A percentile compares a stretch with the other conserved stretches of the same genome.
Evolutionary conservation across 2,329 filamentous ascomycete genomes (phyloP).

Genomic region (Alternaria sp.): DNA sequence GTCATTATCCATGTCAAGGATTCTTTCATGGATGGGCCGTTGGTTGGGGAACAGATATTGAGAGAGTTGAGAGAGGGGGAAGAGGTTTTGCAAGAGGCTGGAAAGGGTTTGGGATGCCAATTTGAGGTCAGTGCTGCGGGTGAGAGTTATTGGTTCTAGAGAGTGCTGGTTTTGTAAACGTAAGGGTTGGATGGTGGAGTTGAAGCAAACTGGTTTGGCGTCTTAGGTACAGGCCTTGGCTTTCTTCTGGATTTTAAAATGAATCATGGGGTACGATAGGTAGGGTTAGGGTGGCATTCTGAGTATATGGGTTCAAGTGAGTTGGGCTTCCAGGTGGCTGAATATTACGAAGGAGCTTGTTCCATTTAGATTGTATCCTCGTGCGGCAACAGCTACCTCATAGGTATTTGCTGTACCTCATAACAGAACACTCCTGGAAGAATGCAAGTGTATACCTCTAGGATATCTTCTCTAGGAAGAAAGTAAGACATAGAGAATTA

Average conservation of each 20-base stretch:
- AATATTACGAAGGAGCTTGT: too few species aligned
- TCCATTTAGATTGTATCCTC: too few species aligned
- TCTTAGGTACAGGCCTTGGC: neutral
- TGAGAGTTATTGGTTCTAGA: constrained; percentile 62
- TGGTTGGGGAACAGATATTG: constrained; percentile 72
- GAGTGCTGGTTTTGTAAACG: neutral
- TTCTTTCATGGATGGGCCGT: constrained; percentile 73
- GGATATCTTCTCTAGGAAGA: too few species aligned
- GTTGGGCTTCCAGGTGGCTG: neutral
- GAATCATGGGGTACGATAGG: neutral
- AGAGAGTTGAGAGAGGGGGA: constrained; percentile 74
- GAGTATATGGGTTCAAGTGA: neutral
- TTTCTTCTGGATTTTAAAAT: neutral
- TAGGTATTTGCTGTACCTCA: too few species aligned
- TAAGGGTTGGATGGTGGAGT: neutral
- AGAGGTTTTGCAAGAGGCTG: constrained; percentile 51
- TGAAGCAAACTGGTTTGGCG: neutral
- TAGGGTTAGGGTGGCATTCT: neutral
- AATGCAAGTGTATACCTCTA: too few species aligned
- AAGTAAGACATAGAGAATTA: too few species aligned
- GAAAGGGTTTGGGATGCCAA: constrained; percentile 75
- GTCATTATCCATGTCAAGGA: constrained; percentile 97
- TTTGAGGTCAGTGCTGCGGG: constrained; percentile 77
- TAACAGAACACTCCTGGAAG: too few species aligned
- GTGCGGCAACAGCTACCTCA: too few species aligned